Percentiles rank a stretch among this genome's conserved stretches.
phyloP scores from a whole-genome alignment of 441 rosid species.

The California macrophylla region DNA sequence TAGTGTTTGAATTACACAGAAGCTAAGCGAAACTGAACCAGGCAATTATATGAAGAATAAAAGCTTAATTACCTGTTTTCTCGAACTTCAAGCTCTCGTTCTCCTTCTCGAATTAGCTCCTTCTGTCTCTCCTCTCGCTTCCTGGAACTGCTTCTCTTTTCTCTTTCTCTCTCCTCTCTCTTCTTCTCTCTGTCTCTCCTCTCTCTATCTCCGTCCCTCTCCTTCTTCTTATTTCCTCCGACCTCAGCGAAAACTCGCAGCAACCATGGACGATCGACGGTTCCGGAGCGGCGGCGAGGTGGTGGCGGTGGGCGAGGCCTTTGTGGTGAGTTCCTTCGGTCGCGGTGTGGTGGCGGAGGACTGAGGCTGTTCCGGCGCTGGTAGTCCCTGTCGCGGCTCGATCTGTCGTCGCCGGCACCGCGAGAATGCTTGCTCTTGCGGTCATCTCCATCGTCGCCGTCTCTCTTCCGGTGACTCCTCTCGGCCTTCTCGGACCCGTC shows the following conservation, averaged over 20 bases:
- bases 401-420: conserved; percentile 35
- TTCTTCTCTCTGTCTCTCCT: conserved; percentile 26
- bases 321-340: conserved; percentile 9
- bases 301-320: too few species aligned
- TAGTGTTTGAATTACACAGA: not conserved
- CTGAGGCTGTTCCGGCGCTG: conserved; percentile 7
- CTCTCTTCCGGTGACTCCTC: conserved; percentile 65
- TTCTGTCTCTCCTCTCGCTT: conserved; percentile 32
- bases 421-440: conserved; percentile 48
- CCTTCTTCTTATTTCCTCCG: conserved; percentile 17
- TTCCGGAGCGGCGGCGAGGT: too few species aligned
- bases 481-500: conserved; percentile 50
- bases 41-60: not conserved
- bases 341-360: too few species aligned
- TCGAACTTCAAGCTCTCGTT: conserved; percentile 32
- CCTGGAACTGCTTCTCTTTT: conserved; percentile 51
- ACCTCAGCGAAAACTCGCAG: too few species aligned
- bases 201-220: conserved; percentile 12
- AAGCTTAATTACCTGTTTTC: conserved; percentile 47
- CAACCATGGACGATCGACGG: too few species aligned
- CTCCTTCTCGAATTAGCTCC: conserved; percentile 14
- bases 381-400: conserved; percentile 33
- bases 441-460: conserved; percentile 33
- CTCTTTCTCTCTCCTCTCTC: conserved; percentile 32
- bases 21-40: not conserved